These are phyloP conservation scores for Pseudogymnoascus sp. DNA, from an alignment of 2,329 filamentous ascomycete genomes.

Conservation along the genomic window DNA sequence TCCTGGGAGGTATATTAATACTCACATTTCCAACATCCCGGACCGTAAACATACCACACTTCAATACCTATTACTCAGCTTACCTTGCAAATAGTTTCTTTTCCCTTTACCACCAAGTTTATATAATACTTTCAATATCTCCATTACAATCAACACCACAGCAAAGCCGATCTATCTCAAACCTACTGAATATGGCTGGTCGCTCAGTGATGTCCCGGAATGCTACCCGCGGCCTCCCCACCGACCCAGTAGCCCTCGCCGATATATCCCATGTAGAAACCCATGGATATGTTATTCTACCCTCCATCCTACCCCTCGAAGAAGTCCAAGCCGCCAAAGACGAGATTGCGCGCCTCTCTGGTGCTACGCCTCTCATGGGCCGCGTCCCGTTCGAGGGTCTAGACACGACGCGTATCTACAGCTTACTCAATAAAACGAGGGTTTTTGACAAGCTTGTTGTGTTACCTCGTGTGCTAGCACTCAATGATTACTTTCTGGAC, in stretches of 20 bases:
- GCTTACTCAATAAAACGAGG: constrained; percentile 32
- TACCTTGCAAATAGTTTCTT: neutral
- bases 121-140: neutral
- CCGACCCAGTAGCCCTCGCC: neutral
- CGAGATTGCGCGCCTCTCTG: constrained; percentile 30
- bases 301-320: constrained; percentile 26
- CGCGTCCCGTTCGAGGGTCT: constrained; percentile 33
- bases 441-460: constrained; percentile 33
- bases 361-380: constrained; percentile 26
- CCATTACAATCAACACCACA: neutral
- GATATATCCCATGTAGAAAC: neutral
- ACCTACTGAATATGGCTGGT: neutral
- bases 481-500: constrained; percentile 35
- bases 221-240: neutral
- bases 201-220: neutral
- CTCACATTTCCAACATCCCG: neutral
- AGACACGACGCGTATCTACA: constrained; percentile 32
- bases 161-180: neutral
- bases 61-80: neutral
- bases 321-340: constrained; percentile 28
- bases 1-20: neutral
- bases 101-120: neutral
- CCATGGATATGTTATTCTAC: constrained; percentile 33
- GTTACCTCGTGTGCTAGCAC: constrained; percentile 30
- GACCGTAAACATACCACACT: neutral